These are phyloP conservation scores for Breviolum minutum DNA, from an alignment of 73 alveolate genomes.

Conservation along the genomic window DNA sequence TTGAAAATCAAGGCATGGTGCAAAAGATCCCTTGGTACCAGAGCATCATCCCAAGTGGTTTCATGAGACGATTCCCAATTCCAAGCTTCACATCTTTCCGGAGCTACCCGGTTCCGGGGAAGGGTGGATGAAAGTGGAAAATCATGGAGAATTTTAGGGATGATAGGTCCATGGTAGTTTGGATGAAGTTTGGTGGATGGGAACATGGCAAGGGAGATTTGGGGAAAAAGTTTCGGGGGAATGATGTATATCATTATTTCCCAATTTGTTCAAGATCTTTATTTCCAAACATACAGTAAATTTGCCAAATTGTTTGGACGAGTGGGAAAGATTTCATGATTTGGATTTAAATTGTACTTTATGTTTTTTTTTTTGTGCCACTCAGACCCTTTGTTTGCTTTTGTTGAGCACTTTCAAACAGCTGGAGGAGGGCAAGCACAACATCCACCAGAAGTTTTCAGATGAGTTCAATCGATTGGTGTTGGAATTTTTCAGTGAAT, in stretches of 20 bases:
- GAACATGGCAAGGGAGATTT: no score
- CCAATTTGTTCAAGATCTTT: no score
- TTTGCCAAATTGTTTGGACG: no score
- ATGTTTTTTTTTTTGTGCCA: no score
- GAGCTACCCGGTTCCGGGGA: not conserved
- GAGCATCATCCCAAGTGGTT: constrained; percentile 96
- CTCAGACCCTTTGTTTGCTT: not conserved
- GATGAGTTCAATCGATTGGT: constrained; percentile 76
- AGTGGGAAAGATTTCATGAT: no score
- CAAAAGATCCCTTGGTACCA: constrained; percentile 98
- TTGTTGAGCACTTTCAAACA: not conserved
- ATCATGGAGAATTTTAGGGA: no score
- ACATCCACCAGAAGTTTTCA: constrained; percentile 91
- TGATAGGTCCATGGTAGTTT: no score
- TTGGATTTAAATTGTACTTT: no score
- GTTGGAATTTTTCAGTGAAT: constrained; percentile 69
- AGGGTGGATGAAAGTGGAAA: not conserved
- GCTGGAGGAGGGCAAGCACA: constrained; percentile 85
- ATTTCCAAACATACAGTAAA: no score
- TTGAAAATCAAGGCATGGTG: constrained; percentile 96
- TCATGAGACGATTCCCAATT: constrained; percentile 58
- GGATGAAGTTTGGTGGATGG: no score
- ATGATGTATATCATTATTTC: no score
- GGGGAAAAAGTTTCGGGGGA: no score
- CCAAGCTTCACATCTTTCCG: constrained; percentile 73